Base-by-base conservation (phyloP, 2,329 filamentous ascomycete species). In the Coniochaeta hoffmannii region DNA sequence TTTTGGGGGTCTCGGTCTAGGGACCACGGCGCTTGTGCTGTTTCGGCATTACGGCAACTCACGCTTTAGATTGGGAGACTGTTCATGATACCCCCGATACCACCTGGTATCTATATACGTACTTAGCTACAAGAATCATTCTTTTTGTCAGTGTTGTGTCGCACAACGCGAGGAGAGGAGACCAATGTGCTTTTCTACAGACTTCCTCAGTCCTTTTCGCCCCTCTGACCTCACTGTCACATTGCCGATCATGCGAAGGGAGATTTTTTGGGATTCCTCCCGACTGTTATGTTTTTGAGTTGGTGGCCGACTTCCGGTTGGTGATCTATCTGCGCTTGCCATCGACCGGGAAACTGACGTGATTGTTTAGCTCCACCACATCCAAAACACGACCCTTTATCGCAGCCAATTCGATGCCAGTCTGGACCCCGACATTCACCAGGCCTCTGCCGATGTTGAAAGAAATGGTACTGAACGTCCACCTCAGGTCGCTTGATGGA, bases 271-370 rank as follows among this genome's bases (percentile, higher is more conserved):
- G 22, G 41, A 7, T 46, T 46, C 24, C 7, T 11, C 22, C 19
- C 4, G 38, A 26, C 24, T 46, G n/a, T 46, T 19, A 44, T n/a
- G 22, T 3, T 46, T 46, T 46, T 22, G 41, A 15, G 41, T 12
- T 46, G 41, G 11, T n/a, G 24, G 41, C 49, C 49, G 49, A 51
- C 49, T 51, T 34, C 49, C 49, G 49, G 49, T 51, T 31, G 26
- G 49, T 51, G 49, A 32, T 31, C 8, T 15, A 4, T 26, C 31
- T 31, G 26, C 24, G 49, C 28, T 51, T 51, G 49, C 28, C 26
- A 51, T 51, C 31, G 49, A 51, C 49, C n/a, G 31, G 28, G 49
- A 28, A 51, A 31, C 49, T 51, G 49, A 51, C 49, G 49, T 51
- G 49, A 31, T 51, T 51, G 17, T n/a, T 17, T 19, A 32, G 49